Evolutionary conservation across 1,284 basidiomycete species (phyloP).

Genomic region (Ganoderma lucidum): DNA sequence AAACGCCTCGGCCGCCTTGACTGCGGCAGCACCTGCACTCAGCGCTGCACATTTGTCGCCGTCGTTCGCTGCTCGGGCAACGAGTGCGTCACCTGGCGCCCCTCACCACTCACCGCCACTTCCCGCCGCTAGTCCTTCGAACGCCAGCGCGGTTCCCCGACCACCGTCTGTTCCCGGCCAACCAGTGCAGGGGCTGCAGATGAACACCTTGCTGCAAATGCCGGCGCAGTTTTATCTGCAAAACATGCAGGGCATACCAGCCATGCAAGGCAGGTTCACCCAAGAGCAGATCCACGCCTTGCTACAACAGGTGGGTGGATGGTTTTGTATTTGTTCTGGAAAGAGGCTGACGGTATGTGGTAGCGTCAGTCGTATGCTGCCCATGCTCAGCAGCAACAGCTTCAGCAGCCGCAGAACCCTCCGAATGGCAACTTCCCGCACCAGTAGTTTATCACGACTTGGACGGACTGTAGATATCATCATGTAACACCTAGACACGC

Average conservation of each 20-base stretch:
- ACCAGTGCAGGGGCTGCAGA: conserved; percentile 26
- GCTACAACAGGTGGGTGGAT: conserved; percentile 3
- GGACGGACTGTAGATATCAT: conserved; percentile 2
- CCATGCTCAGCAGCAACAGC: conserved; percentile 24
- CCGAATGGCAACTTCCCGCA: conserved; percentile 27
- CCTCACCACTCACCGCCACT: conserved; percentile 41
- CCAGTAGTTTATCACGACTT: conserved; percentile 13
- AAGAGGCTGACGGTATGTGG: not conserved
- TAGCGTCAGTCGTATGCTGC: conserved; percentile 23
- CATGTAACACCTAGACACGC: conserved; percentile 1
- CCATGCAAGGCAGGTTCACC: conserved; percentile 12
- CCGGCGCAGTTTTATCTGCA: conserved; percentile 31
- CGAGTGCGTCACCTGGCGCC: conserved; percentile 40
- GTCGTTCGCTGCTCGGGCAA: conserved; percentile 37
- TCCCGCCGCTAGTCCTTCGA: conserved; percentile 33
- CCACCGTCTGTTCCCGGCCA: conserved; percentile 42
- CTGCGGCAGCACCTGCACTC: conserved; percentile 37
- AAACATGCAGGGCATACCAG: conserved; percentile 18
- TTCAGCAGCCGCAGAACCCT: conserved; percentile 24
- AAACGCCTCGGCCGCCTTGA: conserved; percentile 27
- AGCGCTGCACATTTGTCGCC: conserved; percentile 40
- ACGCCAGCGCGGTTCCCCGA: conserved; percentile 31
- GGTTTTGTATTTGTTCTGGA: not conserved
- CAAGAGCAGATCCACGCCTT: conserved; percentile 34
- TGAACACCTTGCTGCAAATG: conserved; percentile 28